phyloP scores from a whole-genome alignment of 345 rosid species.

The Sonneratia alba region DNA sequence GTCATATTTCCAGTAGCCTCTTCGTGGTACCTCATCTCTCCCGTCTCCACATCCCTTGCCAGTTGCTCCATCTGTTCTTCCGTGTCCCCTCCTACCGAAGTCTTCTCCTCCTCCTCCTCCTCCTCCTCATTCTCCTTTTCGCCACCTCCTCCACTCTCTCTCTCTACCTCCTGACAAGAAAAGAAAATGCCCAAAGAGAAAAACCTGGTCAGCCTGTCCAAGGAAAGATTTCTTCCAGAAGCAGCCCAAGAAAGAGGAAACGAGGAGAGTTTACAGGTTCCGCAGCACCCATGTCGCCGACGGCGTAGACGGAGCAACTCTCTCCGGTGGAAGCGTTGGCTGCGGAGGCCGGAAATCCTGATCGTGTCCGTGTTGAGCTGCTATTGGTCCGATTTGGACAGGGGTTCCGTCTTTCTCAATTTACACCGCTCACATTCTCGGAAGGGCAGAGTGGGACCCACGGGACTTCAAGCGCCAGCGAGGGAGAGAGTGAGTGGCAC shows the following conservation, averaged over 20 bases:
- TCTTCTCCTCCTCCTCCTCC: neutral
- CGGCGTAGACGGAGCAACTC: constrained; percentile 3
- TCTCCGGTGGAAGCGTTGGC: constrained; percentile 21
- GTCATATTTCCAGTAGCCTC: constrained; percentile 14
- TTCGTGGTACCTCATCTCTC: constrained; percentile 24
- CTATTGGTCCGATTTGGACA: neutral
- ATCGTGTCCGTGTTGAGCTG: constrained; percentile 3
- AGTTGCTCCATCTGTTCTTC: constrained; percentile 19
- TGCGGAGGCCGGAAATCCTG: constrained; percentile 23
- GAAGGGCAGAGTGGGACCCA: neutral
- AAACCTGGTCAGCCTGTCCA: neutral
- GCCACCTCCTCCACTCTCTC: constrained; percentile 23
- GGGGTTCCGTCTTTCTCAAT: neutral
- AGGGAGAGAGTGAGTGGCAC: neutral
- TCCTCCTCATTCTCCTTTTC: constrained; percentile 9
- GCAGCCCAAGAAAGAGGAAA: neutral
- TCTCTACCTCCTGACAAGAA: constrained; percentile 18
- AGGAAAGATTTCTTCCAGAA: neutral
- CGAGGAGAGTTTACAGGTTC: neutral
- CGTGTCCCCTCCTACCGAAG: constrained; percentile 9
- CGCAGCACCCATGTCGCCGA: constrained; percentile 12
- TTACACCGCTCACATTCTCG: neutral
- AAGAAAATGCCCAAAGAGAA: neutral
- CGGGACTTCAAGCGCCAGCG: neutral
- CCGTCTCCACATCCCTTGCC: constrained; percentile 41